Conservation (phyloP, 441 rosid genomes). For the Manihot esculenta region DNA sequence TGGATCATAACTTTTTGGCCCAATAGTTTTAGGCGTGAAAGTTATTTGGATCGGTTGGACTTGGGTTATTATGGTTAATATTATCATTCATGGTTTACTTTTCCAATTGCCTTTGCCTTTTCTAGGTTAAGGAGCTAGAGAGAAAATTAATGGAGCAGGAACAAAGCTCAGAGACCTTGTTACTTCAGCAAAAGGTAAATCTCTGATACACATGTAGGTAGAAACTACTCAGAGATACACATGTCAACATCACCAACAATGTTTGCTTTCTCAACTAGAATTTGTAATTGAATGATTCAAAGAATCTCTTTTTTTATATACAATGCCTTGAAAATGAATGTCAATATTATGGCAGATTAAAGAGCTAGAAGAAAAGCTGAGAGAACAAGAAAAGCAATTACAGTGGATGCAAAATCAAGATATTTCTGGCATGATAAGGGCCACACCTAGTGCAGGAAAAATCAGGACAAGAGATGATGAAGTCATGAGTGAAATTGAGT, state of each 20-base stretch:
- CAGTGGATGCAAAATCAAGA: conserved; percentile 37
- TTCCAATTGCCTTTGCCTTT: background rate
- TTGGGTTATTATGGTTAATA: too few species aligned
- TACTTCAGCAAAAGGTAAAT: conserved; percentile 67
- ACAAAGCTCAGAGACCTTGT: conserved; percentile 45
- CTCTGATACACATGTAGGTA: too few species aligned
- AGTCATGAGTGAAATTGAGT: conserved; percentile 44
- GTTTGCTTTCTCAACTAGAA: too few species aligned
- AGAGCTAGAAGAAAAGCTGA: conserved; percentile 72
- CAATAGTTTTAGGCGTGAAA: too few species aligned
- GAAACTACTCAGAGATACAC: background rate
- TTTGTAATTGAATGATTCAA: too few species aligned
- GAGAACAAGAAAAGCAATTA: conserved; percentile 64
- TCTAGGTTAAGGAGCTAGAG: conserved; percentile 71
- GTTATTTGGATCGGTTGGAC: too few species aligned
- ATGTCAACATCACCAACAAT: background rate
- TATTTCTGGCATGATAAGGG: conserved; percentile 31
- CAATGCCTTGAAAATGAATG: background rate
- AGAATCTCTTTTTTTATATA: too few species aligned
- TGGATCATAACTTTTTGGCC: too few species aligned
- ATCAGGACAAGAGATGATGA: conserved; percentile 43
- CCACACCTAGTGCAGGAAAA: conserved; percentile 56
- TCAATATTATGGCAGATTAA: conserved; percentile 48
- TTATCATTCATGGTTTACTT: background rate
- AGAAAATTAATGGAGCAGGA: conserved; percentile 53